Evolutionary conservation across 2,329 filamentous ascomycete species (phyloP), one percentile per base, ranked within the genome.

Genomic region (Claviceps citrina): DNA sequence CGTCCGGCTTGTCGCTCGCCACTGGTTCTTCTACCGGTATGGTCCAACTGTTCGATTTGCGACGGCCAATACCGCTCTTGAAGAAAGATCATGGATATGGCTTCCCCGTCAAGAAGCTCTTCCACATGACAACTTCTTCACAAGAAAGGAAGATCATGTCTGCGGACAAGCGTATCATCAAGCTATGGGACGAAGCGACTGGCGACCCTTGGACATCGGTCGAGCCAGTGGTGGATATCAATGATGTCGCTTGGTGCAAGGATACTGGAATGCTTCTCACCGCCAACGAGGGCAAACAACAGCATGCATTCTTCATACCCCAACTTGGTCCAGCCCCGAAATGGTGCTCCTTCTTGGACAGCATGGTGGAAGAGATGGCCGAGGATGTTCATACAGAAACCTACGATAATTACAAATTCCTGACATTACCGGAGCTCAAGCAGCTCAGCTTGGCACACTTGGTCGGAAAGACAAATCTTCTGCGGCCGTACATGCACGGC

Each of bases 361-460:
- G 93, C 53, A 76, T 98, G 53, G 91, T 96, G 8, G 91, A 98
- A 64, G 93, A 98, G 61, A 95, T 98, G 85, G 89, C 89, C 7
- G 89, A 96, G 56, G 76, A 81, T 55, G 67, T 71, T 24, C 71
- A 68, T 44, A 81, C 80, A 24, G 80, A 91, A 51, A 84, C 91
- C 8, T 98, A 98, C 66, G 91, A 98, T 63, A 96, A 98, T 62
- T 96, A 89, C 75, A 98, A 96, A 63, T 98, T 98, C 73, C 68
- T 98, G 55, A 94, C 89, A 2, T 61, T 85, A 45, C 77, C 84
- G 32, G 87, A 98, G 58, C 70, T 98, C 39, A 82, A 83, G 51
- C 76, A 80, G 27, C 73, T 98, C 48, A 93, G 84, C 56, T 62
- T 98, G 54, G 80, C 84, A 39, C 89, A 96, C 56, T 69, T 98